These are phyloP conservation scores for Nakazawaea populi DNA, from an alignment of 805 yeast genomes.

Conservation along the genomic window DNA sequence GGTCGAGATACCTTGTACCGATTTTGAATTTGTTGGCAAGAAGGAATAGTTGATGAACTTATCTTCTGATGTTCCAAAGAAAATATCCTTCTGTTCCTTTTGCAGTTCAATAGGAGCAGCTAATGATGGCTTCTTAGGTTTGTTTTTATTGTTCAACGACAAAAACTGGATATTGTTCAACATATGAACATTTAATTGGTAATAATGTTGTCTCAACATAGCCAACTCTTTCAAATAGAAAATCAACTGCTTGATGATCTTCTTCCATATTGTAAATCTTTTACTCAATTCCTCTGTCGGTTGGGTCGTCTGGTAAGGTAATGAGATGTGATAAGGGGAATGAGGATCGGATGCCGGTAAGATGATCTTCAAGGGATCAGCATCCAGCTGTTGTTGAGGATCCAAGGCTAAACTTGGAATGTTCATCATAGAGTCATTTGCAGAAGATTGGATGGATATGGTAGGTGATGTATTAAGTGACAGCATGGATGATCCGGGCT, in stretches of 20 bases:
- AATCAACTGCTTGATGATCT: slow-evolving; percentile 46
- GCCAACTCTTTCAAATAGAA: slow-evolving; percentile 45
- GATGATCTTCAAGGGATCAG: slow-evolving; percentile 12
- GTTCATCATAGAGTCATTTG: not conserved
- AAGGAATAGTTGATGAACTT: slow-evolving; percentile 45
- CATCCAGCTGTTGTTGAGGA: not conserved
- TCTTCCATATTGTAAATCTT: slow-evolving; percentile 53
- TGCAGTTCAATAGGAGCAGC: not conserved
- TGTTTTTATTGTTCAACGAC: slow-evolving; percentile 6
- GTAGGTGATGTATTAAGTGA: not conserved
- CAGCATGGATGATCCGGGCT: not conserved
- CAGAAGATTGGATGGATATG: not conserved
- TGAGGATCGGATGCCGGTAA: slow-evolving; percentile 25
- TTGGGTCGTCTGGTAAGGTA: slow-evolving; percentile 16
- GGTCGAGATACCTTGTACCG: slow-evolving; percentile 28
- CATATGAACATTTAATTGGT: slow-evolving; percentile 45
- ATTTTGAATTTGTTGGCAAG: slow-evolving; percentile 28
- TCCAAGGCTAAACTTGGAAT: not conserved
- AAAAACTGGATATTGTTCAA: slow-evolving; percentile 43
- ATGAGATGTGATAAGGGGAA: slow-evolving; percentile 30
- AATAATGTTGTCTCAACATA: slow-evolving; percentile 46
- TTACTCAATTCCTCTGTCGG: slow-evolving; percentile 47
- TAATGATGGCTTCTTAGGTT: slow-evolving; percentile 2
- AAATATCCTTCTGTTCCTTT: slow-evolving; percentile 23
- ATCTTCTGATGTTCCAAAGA: slow-evolving; percentile 45